Base-by-base conservation (phyloP, 441 rosid genomes). In the Euphorbia celastroides region DNA sequence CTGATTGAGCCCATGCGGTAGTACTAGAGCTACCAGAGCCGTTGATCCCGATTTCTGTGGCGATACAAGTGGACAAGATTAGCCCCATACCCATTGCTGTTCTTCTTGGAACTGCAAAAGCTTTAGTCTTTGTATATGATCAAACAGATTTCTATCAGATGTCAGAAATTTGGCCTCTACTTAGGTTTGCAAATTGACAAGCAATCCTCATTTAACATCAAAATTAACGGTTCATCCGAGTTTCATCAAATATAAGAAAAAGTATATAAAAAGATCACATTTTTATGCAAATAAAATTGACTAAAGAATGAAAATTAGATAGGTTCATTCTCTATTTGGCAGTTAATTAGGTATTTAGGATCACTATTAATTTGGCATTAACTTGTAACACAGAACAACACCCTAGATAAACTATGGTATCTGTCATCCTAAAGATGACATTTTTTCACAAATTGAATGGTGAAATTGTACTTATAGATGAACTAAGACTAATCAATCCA, bases 21-120 rank as follows among this genome's bases (percentile, higher is more conserved):
- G 38, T 34, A 34, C 38, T 3, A 34, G 38, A n/a, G n/a, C 38
- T 44, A 36, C 44, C 12, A 4, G 41, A 2, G 17, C 34, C 34
- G 2, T 57, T 38, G 62, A 67, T 74, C 64, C 81, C 74, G 55
- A 77, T 23, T 62, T 76, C 70, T 28, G 91, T 70, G 78, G 85
- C 68, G 60, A 82, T 32, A 44, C 64, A 78, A 64, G 84, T 78
- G 56, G 96, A 87, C 59, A 93, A 50, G 67, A 87, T 77, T 69
- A 90, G 72, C 17, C 81, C 76, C 79, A 84, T 68, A 8, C 81
- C 75, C 79, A 84, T 66, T 59, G 84, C 86, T 20, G 68, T 81
- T 81, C 92, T 88, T 83, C 93, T 88, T 62, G 84, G 85, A 82
- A 88, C 90, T 86, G 92, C 87, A 84, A 83, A 88, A 76, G 75